Conservation (phyloP, 192 early-diverging fungal species). For the Coemansia sp. region DNA sequence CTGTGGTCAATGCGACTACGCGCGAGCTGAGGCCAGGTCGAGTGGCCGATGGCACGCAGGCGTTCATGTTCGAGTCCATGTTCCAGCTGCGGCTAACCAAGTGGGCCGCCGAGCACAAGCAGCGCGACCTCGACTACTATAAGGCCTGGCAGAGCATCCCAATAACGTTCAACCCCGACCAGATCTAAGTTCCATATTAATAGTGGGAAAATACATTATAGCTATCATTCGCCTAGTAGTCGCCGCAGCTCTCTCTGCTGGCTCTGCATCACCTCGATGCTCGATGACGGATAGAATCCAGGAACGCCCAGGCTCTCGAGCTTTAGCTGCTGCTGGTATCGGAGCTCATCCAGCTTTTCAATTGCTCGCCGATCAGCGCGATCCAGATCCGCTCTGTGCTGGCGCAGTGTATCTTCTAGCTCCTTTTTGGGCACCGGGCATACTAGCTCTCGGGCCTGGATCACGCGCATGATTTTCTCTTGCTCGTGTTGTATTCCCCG, state of each 20-base stretch:
- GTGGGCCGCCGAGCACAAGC: conserved; percentile 75
- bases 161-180: conserved; percentile 38
- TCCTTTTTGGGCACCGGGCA: conserved; percentile 19
- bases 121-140: conserved; percentile 84
- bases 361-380: conserved; percentile 33
- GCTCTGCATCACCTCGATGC: conserved; percentile 14
- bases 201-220: not conserved
- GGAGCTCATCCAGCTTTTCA: conserved; percentile 42
- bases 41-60: conserved; percentile 77
- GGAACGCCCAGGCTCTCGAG: conserved; percentile 27
- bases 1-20: conserved; percentile 69
- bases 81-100: conserved; percentile 75
- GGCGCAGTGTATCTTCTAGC: conserved; percentile 18
- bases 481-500: conserved; percentile 31
- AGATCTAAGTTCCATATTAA: conserved; percentile 8
- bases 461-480: conserved; percentile 13
- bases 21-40: conserved; percentile 75
- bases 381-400: conserved; percentile 27
- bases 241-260: conserved; percentile 20
- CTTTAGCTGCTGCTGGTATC: conserved; percentile 41
- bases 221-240: conserved; percentile 4
- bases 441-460: conserved; percentile 34
- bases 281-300: conserved; percentile 33
- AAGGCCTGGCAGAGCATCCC: conserved; percentile 78
- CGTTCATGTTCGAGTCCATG: conserved; percentile 95